phyloP scores from a whole-genome alignment of 2,329 filamentous ascomycete genomes.

The Trichoderma arundinaceum region DNA sequence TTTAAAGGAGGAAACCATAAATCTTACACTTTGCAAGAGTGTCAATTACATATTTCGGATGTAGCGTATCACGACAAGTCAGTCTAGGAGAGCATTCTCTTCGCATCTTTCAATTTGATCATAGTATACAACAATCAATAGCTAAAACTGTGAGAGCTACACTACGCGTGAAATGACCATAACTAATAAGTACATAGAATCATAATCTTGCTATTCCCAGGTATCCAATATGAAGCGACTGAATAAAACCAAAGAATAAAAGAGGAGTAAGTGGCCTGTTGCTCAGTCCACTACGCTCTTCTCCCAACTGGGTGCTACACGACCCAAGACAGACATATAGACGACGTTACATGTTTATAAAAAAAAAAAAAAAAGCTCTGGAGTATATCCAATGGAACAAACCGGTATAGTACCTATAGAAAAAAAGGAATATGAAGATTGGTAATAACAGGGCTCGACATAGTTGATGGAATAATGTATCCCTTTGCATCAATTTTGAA shows the following conservation, averaged over 20 bases:
- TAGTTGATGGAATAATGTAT: background rate
- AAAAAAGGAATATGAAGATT: background rate
- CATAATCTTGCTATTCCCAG: constrained; percentile 13
- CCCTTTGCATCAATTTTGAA: constrained; percentile 20
- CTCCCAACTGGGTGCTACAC: background rate
- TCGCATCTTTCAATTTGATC: background rate
- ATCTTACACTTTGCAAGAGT: background rate
- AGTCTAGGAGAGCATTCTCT: background rate
- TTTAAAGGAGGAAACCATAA: background rate
- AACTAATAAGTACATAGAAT: constrained; percentile 10
- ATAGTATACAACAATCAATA: constrained; percentile 10
- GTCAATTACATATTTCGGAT: background rate
- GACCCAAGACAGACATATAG: background rate
- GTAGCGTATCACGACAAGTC: background rate
- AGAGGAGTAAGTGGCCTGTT: background rate
- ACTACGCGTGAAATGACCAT: background rate
- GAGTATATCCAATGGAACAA: background rate
- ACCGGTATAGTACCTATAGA: background rate
- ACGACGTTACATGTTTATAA: background rate
- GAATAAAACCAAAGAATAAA: background rate
- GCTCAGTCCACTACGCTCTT: background rate
- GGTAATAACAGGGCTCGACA: background rate
- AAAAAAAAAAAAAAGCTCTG: background rate
- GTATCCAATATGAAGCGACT: background rate
- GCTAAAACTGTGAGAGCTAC: background rate